These are phyloP conservation scores for Neopestalotiopsis sp. DNA, from an alignment of 2,329 filamentous ascomycete genomes.

Conservation along the genomic window DNA sequence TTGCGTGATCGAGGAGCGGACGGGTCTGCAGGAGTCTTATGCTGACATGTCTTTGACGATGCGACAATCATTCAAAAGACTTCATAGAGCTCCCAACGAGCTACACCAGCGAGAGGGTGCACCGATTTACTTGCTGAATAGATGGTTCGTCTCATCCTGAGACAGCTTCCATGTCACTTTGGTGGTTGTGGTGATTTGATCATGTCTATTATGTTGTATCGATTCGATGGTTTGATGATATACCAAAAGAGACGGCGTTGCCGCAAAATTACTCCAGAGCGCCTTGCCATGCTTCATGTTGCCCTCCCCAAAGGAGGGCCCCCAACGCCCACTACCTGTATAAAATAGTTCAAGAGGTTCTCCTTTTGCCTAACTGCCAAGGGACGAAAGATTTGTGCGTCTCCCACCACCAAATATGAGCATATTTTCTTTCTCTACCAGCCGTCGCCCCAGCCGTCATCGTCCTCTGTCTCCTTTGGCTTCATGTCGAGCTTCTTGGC, in stretches of 20 bases:
- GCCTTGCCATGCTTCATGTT: constrained; percentile 16
- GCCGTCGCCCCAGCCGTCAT: constrained; percentile 69
- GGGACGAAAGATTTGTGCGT: no score
- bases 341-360: neutral
- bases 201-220: constrained; percentile 10
- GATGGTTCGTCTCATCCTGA: no score
- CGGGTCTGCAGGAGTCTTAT: no score
- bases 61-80: no score
- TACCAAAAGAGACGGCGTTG: neutral
- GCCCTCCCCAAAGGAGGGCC: neutral
- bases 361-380: no score
- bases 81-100: no score
- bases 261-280: neutral
- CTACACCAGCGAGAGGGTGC: no score
- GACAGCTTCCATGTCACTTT: neutral
- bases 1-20: no score
- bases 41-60: no score
- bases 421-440: constrained; percentile 44
- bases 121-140: neutral
- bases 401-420: no score
- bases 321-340: neutral
- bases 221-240: neutral
- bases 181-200: neutral
- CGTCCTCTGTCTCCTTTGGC: constrained; percentile 63
- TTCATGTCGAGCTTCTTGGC: constrained; percentile 74